phyloP scores from a whole-genome alignment of 2,329 filamentous ascomycete genomes.

The Tolypocladium inflatum region DNA sequence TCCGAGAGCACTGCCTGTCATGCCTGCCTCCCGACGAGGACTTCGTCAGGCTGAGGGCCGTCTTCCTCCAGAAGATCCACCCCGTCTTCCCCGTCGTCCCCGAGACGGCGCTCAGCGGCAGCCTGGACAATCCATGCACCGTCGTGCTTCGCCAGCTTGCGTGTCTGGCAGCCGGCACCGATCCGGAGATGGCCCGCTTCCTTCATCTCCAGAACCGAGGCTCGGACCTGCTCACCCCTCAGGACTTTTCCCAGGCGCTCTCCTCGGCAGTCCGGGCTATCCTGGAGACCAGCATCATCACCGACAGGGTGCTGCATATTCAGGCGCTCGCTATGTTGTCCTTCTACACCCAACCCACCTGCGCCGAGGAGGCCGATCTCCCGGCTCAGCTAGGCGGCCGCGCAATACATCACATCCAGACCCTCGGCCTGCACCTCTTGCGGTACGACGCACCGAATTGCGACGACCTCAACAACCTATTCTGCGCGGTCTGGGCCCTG shows the following conservation, averaged over 20 bases:
- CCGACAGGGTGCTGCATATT: slow-evolving; percentile 44
- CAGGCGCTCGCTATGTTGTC: slow-evolving; percentile 45
- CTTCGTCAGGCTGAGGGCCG: slow-evolving; percentile 31
- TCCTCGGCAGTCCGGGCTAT: slow-evolving; percentile 38
- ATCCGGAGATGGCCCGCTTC: slow-evolving; percentile 33
- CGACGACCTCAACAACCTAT: slow-evolving; percentile 37
- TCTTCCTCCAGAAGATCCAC: slow-evolving; percentile 44
- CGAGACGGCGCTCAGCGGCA: slow-evolving; percentile 18
- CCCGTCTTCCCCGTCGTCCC: slow-evolving; percentile 45
- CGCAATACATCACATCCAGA: slow-evolving; percentile 48
- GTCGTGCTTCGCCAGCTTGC: slow-evolving; percentile 43
- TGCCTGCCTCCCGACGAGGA: slow-evolving; percentile 38
- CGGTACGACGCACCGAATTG: slow-evolving; percentile 28
- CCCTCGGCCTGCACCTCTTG: slow-evolving; percentile 43
- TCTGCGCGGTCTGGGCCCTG: slow-evolving; percentile 51
- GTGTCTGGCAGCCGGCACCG: slow-evolving; percentile 43
- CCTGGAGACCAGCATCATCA: slow-evolving; percentile 43
- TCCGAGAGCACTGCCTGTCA: slow-evolving; percentile 34
- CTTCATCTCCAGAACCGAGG: slow-evolving; percentile 33
- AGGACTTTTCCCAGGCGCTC: slow-evolving; percentile 38
- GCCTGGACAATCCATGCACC: slow-evolving; percentile 22
- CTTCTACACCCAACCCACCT: slow-evolving; percentile 48
- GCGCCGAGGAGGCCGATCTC: slow-evolving; percentile 42
- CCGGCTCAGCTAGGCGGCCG: slow-evolving; percentile 43
- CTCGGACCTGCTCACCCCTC: slow-evolving; percentile 27